These are phyloP conservation scores for Backusella parvicylindrica DNA, from an alignment of 192 early-diverging fungal genomes.

Conservation along the genomic window DNA sequence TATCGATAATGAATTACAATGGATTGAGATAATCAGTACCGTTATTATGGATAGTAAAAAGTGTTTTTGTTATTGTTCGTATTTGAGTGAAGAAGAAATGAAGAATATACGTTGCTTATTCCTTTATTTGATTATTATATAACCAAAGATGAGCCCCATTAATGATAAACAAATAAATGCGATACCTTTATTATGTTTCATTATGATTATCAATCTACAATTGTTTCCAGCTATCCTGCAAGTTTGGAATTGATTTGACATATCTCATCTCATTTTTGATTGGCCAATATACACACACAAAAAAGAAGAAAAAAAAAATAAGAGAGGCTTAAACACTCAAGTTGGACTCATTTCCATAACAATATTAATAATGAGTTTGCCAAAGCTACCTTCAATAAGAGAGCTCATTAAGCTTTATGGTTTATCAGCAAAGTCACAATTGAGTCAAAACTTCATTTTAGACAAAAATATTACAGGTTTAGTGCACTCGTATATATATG, in stretches of 20 bases:
- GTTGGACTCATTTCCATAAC: neutral
- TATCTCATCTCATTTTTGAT: neutral
- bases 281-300: neutral
- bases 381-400: conserved; percentile 59
- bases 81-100: too few relatives aligned
- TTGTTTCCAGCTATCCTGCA: too few relatives aligned
- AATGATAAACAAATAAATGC: too few relatives aligned
- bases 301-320: neutral
- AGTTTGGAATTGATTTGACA: neutral
- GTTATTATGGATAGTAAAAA: too few relatives aligned
- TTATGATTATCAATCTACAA: too few relatives aligned
- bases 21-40: too few relatives aligned
- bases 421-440: conserved; percentile 62
- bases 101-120: too few relatives aligned
- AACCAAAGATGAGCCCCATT: too few relatives aligned
- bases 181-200: too few relatives aligned
- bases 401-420: conserved; percentile 75
- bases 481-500: neutral
- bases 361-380: neutral
- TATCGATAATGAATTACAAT: too few relatives aligned
- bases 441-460: conserved; percentile 83
- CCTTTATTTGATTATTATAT: too few relatives aligned
- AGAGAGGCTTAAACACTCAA: neutral
- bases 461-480: conserved; percentile 76
- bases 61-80: too few relatives aligned